These are phyloP conservation scores for Periconia digitata DNA, from an alignment of 2,329 filamentous ascomycete genomes.

Conservation along the genomic window DNA sequence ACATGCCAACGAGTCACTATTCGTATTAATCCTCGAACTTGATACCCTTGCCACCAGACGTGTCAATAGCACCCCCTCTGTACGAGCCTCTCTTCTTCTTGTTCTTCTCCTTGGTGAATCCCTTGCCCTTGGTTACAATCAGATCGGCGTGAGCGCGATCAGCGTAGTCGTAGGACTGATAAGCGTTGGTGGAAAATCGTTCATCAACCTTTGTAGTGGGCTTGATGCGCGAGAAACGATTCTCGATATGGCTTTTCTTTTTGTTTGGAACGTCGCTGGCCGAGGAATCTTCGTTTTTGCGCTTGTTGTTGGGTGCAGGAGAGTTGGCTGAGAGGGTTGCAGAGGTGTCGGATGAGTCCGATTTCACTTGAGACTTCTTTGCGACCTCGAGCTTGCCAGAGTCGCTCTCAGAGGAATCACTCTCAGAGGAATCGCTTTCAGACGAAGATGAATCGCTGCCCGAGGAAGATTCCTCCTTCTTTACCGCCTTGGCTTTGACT, in stretches of 20 bases:
- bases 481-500: too few relatives aligned
- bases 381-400: conserved; percentile 1
- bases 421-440: conserved; percentile 16
- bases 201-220: conserved; percentile 69
- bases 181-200: conserved; percentile 75
- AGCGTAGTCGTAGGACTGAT: conserved; percentile 83
- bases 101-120: conserved; percentile 99
- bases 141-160: conserved; percentile 85
- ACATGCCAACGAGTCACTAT: neutral
- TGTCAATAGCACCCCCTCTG: conserved; percentile 85
- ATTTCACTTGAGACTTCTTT: conserved; percentile 19
- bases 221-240: conserved; percentile 77
- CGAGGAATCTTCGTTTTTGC: conserved; percentile 40
- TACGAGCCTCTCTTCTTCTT: conserved; percentile 81
- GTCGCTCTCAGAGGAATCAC: conserved; percentile 15
- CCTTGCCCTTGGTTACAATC: conserved; percentile 89
- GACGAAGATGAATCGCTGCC: conserved; percentile 25
- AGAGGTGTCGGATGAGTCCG: conserved; percentile 51
- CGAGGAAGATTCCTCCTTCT: conserved; percentile 19
- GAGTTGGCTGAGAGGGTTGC: conserved; percentile 37
- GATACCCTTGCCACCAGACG: conserved; percentile 77
- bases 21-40: conserved; percentile 80
- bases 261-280: conserved; percentile 31
- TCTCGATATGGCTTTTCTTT: conserved; percentile 33
- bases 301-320: conserved; percentile 42